Evolutionary conservation across 495 filamentous ascomycete species (phyloP), one percentile per base, ranked within the genome.

Genomic region (Staphylotrichum tortipilum): DNA sequence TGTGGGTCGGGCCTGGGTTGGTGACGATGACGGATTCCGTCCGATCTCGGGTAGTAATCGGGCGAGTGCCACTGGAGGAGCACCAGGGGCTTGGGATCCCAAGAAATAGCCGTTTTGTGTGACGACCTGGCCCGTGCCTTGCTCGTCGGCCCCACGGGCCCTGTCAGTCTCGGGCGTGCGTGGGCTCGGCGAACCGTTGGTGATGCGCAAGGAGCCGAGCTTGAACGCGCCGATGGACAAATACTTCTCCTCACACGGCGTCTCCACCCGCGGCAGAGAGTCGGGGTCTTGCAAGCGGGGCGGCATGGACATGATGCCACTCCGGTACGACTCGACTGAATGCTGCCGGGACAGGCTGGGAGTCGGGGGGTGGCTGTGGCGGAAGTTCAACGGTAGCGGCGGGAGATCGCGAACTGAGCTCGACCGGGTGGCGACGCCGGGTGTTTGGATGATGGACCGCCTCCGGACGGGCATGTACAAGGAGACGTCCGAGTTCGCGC

Each of bases 181-280:
- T 3, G 74, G 73, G 39, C 71, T 73, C 7, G 69, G 73, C n/a
- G 70, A 59, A 17, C 78, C 78, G 57, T 82, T 82, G 22, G 71
- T 75, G 46, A 82, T 80, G 42, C 76, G 70, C 48, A 82, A 58
- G 5, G 76, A 76, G 3, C 78, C 78, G 18, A 76, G 68, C 55
- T 80, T 81, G 56, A 79, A 81, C 19, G 70, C 78, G 19, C 78
- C 78, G 47, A 77, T 74, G 19, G 76, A 74, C 55, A 68, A 66
- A 47, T 78, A 78, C n/a, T 73, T 63, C 14, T 66, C 59, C 39
- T 74, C 72, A 22, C 63, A 68, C 3, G 73, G 73, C 7, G 73
- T 76, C 26, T 67, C 54, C 21, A 61, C 71, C 26, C 73, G 68
- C 21, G 62, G 64, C 19, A 60, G 41, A 7, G 58, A 54, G 4